Conservation (phyloP, 164 flowering plant species). For the Houttuynia cordata region DNA sequence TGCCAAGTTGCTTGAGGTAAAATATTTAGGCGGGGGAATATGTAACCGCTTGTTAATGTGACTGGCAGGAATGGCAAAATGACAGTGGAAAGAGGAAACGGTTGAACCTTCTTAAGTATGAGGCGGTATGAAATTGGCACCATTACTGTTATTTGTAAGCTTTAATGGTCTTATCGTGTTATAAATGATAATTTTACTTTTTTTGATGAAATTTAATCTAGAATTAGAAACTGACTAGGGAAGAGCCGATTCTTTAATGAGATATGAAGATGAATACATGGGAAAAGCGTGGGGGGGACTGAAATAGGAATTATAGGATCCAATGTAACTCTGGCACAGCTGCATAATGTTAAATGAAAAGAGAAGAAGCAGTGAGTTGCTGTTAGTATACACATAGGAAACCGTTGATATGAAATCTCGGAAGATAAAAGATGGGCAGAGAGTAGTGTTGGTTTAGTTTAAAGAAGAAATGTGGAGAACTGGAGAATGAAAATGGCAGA, state of each 20-base stretch:
- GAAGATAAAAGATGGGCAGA: too few species aligned
- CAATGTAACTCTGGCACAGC: neutral
- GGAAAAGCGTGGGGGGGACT: neutral
- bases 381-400: neutral
- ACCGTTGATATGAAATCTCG: too few species aligned
- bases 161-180: too few species aligned
- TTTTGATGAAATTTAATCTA: too few species aligned
- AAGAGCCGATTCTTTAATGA: too few species aligned
- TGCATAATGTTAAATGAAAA: neutral
- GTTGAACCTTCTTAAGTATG: conserved; percentile 66
- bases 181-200: too few species aligned
- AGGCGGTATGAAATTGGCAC: conserved; percentile 51
- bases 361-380: neutral
- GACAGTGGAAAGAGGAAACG: conserved; percentile 64
- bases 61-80: conserved; percentile 47
- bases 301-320: neutral
- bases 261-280: too few species aligned
- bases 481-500: too few species aligned
- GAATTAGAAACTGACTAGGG: too few species aligned
- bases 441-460: too few species aligned
- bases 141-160: neutral
- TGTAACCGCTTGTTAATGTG: conserved; percentile 1
- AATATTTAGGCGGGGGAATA: neutral
- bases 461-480: too few species aligned
- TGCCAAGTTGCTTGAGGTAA: neutral